Base-by-base conservation (phyloP, 164 flowering plant species). In the Piper betle region DNA sequence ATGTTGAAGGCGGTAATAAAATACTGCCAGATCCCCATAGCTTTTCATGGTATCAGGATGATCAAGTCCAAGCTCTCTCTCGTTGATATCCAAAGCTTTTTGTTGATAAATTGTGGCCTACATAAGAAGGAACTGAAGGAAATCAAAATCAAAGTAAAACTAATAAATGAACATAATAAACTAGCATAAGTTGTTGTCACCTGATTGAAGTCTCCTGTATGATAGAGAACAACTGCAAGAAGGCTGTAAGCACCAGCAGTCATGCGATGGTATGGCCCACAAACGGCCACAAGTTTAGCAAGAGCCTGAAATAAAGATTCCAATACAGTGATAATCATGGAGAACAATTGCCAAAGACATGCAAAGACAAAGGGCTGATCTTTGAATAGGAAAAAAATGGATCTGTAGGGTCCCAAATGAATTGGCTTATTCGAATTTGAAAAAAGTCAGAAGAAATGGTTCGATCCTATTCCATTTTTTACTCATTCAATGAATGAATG, bases 41-140 rank as follows among this genome's bases (percentile, higher is more conserved):
- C 97, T 93, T 78, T 93, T 93, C 99, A 93, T 93, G 52, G 99
- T 93, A 73, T 93, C 99, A 61, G 99, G 97, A 80, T 93, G 99
- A 77, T 93, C 99, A 68, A 93, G 94, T 55, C 99, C 99, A 33
- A 93, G 76, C 73, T 93, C 99, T 72, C 99, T 82, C 75, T 93
- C 99, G 69, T 93, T 93, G 70, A 93, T 93, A 72, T 93, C 99
- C 80, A 93, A 69, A 13, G 99, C 97, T 68, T 93, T 93, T 68
- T 93, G 97, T 77, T 93, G 99, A 72, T 93, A 93, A 63, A 93
- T 86, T 58, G 97, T 91, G 48, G 99, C 99, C 99, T 93, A 84
- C 52, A 59, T 58, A 59, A 19, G 42, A 16, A 1, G 6, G 19
- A 55, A 41, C 4, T 12, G 59, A 15, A 6, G 10, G 11, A 55